A percentile compares a stretch with the other conserved stretches of the same genome.
Evolutionary conservation across 176 grass and related monocot species (phyloP).

Genomic region (Guadua angustifolia): DNA sequence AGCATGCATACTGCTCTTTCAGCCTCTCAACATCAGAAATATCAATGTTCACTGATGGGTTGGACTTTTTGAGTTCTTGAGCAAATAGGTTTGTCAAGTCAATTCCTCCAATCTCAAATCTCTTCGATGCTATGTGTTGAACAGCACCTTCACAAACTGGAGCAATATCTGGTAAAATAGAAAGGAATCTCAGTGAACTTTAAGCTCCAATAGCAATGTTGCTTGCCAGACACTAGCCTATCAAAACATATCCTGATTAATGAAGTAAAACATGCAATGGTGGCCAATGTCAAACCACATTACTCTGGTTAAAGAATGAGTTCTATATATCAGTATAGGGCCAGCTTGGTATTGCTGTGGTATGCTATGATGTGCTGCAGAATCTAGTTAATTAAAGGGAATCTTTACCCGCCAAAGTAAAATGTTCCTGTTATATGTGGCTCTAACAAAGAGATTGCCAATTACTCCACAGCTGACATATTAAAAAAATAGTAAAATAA

Average conservation of each 20-base stretch:
- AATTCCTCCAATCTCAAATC: conserved; percentile 89
- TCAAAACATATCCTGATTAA: neutral
- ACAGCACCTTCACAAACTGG: conserved; percentile 97
- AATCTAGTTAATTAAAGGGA: neutral
- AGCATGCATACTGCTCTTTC: conserved; percentile 87
- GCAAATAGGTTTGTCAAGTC: conserved; percentile 93
- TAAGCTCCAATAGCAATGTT: neutral
- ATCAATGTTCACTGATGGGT: conserved; percentile 79
- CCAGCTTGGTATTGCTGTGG: neutral
- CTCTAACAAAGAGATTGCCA: neutral
- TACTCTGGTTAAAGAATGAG: neutral
- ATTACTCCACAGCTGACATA: neutral
- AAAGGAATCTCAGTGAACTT: conserved; percentile 24
- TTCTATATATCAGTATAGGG: neutral
- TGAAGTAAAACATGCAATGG: conserved; percentile 35
- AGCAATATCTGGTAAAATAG: conserved; percentile 84
- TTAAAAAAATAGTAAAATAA: neutral
- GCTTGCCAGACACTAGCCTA: neutral
- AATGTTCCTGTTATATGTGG: neutral
- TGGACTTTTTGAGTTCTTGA: conserved; percentile 79
- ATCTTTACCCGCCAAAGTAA: neutral
- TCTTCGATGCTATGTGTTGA: conserved; percentile 87
- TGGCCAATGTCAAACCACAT: neutral
- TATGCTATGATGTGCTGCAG: neutral
- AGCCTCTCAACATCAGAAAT: conserved; percentile 83